Base-by-base conservation (phyloP, 441 rosid species). In the Populus hybrid region DNA sequence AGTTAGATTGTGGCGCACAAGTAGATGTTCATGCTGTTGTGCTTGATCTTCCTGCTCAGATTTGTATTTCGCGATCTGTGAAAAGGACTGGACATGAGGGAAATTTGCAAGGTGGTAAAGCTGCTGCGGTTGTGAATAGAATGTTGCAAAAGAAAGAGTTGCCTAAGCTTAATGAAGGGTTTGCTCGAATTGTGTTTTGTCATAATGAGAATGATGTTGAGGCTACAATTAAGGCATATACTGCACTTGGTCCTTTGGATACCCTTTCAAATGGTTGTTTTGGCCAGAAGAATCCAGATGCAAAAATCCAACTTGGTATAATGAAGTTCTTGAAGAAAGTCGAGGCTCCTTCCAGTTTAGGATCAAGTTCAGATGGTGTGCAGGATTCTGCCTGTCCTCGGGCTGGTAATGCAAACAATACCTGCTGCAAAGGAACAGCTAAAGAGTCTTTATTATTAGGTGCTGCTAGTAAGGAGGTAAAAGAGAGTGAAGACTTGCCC, bases 61-160 rank as follows among this genome's bases (percentile, higher is more conserved):
- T 95, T 86, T 94, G 98, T 82, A 89, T 95, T 79, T 94, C 99
- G 10, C 86, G 97, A 18, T 91, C 97, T 24, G 93, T 88, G 21
- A 94, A 91, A 81, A 89, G 97, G 20, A 86, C 84, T 2, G 93
- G 90, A 61, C 98, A 95, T 73, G 99, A 95, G 81, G 98, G 98
- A 71, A 92, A 91, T 72, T 84, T 94, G 82, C 97, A 95, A 78
- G 99, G 98, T 70, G 99, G 97, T 79, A 94, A 88, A 85, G 98
- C 99, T 66, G 97, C 98, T 1, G 94, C 97, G 2, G 97, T 92
- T 79, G 98, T 94, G 67, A 92, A 95, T 72, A 92, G 85, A 81
- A 95, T 95, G 99, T 84, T 94, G 73, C 97, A 90, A 70, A 89
- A 86, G 82, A 95, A 94, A 78, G 97, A 94, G 70, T 82, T 89